Evolutionary conservation across 139 green algal genomes (phyloP), one percentile per base, ranked within the genome.

Genomic region (Micractinium sp.): DNA sequence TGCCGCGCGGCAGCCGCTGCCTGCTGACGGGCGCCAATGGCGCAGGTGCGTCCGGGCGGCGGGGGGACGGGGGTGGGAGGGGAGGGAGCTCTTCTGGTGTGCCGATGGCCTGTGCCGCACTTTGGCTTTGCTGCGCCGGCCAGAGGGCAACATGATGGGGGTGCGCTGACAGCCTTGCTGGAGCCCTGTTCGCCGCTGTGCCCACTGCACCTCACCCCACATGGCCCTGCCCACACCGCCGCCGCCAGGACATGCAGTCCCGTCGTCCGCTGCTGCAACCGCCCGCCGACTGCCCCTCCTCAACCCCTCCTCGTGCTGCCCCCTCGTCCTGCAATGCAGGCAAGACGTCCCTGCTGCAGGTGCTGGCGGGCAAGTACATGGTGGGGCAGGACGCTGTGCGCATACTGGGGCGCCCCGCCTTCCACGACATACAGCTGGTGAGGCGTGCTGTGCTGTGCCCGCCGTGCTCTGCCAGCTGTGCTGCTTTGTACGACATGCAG

Each of bases 341-440:
- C 85, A 99, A 99, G 90, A 98, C 94, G 0, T 98, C 97, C 5
- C 88, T 99, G 74, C 92, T 99, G 61, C 95, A 98, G 86, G 82
- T 99, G 23, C 84, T 99, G 82, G 98, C 95, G 23, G 98, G 98
- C 38, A 98, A 99, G 85, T 97, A 99, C 91, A 99, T 99, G 98
- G 98, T 99, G 7, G 89, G 60, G 12, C 76, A 93, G 85, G 95
- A 98, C 33, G 86, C 84, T 1, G 92, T 99, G 0, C 88, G 91
- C 3, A 95, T 99, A 9, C 91, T 99, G n/a, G 97, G 97, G 0
- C 89, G 96, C 18, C 93, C 98, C 3, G 96, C 98, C 0, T 99
- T 99, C 90, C 96, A 99, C 86, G 97, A 99, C 89, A 94, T 98
- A 76, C 93, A 93, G 84, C 91, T 98, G 63, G 95, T 95, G 7